Conservation (phyloP, 208 protist genomes). For the Herpetomonas tarakana region DNA sequence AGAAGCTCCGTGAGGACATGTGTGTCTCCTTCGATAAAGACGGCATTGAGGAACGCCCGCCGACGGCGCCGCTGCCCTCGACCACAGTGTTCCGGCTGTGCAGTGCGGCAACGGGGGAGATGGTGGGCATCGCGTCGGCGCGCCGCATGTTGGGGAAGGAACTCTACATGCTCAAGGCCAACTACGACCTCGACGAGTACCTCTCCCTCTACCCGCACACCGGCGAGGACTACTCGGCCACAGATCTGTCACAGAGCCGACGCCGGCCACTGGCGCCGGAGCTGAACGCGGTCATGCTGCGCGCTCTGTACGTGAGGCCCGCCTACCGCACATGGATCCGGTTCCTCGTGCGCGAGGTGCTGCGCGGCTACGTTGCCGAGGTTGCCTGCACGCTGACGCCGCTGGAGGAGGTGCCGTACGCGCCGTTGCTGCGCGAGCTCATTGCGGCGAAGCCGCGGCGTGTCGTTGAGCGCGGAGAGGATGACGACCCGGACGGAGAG, state of each 20-base stretch:
- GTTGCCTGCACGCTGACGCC: constrained; percentile 48
- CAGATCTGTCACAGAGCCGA: constrained; percentile 47
- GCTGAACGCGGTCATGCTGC: constrained; percentile 58
- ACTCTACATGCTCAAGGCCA: constrained; percentile 80
- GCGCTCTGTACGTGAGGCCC: constrained; percentile 64
- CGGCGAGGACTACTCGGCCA: constrained; percentile 58
- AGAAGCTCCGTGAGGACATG: constrained; percentile 23
- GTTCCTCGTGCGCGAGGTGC: constrained; percentile 78
- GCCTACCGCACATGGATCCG: constrained; percentile 55
- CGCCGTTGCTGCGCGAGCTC: constrained; percentile 44
- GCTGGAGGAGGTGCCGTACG: constrained; percentile 24
- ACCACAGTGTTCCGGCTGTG: constrained; percentile 29
- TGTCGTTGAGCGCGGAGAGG: constrained; percentile 46
- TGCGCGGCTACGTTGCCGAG: constrained; percentile 49
- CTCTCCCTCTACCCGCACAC: constrained; percentile 63
- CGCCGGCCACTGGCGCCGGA: constrained; percentile 37
- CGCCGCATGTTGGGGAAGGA: constrained; percentile 48
- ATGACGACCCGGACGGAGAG: neutral
- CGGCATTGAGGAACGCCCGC: constrained; percentile 2
- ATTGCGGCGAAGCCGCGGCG: constrained; percentile 54
- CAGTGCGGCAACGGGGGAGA: constrained; percentile 11
- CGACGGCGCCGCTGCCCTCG: constrained; percentile 2
- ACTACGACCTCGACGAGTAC: constrained; percentile 86
- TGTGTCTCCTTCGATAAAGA: constrained; percentile 24
- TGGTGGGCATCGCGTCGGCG: constrained; percentile 64